Evolutionary conservation across 2,329 filamentous ascomycete species (phyloP), one percentile per base, ranked within the genome.

Genomic region (Berkeleyomyces basicola): DNA sequence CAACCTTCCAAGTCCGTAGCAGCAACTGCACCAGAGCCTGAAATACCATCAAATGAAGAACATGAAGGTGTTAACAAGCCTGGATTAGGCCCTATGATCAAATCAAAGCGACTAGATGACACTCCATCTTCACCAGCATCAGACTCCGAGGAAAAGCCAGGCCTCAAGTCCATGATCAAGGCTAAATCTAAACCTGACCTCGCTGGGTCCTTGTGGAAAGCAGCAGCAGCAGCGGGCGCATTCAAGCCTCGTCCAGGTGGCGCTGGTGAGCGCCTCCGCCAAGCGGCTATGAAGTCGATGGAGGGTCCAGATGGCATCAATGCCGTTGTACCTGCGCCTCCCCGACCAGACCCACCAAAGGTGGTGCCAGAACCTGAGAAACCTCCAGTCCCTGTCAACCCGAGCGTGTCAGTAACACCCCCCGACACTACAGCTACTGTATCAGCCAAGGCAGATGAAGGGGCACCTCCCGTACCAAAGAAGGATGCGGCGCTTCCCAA

Each of bases 231-330:
- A 44, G 79, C 80, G 0, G 70, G 69, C 10, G 74, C 74, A 7
- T 97, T 97, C 75, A 95, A 92, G 70, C 92, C 92, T 23, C 83
- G 92, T 64, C 85, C 86, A 42, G 92, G 92, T 63, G 92, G 91
- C 66, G 91, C 90, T 31, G 90, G 84, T 60, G 90, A 95, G 66
- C 85, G 87, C 60, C 76, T 95, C 61, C 78, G 86, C 62, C 82
- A 85, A 60, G 77, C 79, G 43, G 79, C 83, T 63, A 77, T 76
- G 66, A 82, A 80, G 63, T 72, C 73, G n/a, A 74, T 74, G 2
- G 82, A 86, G 33, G 90, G 87, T 4, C 87, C 90, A 5, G 91
- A 96, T 74, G 92, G 91, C 2, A 95, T 96, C 67, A 95, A 86
- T 10, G 82, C 86, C 46, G 91, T 96, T 44, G 87, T 96, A 31